Conservation (phyloP, 495 filamentous ascomycete species). For the Hyaloscypha bicolor region DNA sequence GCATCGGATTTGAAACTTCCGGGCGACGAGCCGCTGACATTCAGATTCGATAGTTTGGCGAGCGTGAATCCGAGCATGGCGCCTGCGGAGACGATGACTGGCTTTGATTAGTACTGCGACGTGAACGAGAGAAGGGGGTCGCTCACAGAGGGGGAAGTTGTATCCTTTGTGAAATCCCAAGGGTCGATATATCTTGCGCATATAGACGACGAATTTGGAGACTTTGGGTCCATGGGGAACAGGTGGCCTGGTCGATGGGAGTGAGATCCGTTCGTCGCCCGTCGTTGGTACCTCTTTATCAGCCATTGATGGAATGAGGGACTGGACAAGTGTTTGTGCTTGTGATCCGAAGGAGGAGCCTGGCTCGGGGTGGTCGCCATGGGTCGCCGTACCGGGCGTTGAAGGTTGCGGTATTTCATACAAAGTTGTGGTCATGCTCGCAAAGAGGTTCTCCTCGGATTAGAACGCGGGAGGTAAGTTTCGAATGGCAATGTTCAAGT, state of each 20-base stretch:
- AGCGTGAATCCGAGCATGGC: slow-evolving; percentile 36
- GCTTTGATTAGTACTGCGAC: neutral
- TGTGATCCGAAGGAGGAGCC: neutral
- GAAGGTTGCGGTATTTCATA: no score
- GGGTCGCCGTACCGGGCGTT: no score
- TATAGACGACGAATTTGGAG: slow-evolving; percentile 19
- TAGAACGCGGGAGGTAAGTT: no score
- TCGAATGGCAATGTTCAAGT: neutral
- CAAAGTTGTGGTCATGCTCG: no score
- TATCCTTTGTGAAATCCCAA: slow-evolving; percentile 44
- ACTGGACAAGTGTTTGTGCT: neutral
- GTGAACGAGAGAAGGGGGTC: neutral
- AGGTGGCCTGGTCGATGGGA: neutral
- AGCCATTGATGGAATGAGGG: neutral
- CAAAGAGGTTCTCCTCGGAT: no score
- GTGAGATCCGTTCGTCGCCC: neutral
- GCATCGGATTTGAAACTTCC: slow-evolving; percentile 25
- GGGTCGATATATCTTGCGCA: slow-evolving; percentile 34
- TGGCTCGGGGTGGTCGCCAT: neutral
- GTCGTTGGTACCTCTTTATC: neutral
- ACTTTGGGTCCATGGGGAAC: neutral
- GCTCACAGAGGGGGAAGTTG: slow-evolving; percentile 43
- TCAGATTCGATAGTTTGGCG: slow-evolving; percentile 39
- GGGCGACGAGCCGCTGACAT: slow-evolving; percentile 33
- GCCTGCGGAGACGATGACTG: slow-evolving; percentile 36